A percentile compares a stretch with the other conserved stretches of the same genome.
Conservation (phyloP, 129 eudicot genomes). For the Apium graveolens region DNA sequence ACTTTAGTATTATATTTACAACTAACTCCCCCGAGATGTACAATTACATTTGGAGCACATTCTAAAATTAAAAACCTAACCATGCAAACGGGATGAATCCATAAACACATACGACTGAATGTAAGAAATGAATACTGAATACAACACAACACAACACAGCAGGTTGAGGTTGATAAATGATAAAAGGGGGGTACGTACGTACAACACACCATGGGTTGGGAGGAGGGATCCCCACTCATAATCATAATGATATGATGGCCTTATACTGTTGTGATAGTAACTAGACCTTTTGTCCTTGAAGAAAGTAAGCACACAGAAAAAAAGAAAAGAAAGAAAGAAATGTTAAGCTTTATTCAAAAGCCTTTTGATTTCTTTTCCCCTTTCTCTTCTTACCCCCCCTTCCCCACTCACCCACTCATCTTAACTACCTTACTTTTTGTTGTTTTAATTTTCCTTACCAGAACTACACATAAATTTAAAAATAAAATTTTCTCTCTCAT, state of each 20-base stretch:
- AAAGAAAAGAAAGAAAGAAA: background rate
- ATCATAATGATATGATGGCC: slow-evolving; percentile 2
- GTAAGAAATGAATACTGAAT: background rate
- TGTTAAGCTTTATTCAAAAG: background rate
- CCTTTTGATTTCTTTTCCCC: slow-evolving; percentile 10
- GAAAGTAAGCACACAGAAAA: background rate
- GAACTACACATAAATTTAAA: background rate
- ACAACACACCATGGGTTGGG: background rate
- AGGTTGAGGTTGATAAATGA: too few species aligned
- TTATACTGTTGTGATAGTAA: background rate
- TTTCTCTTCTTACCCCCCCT: background rate
- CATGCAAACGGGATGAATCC: too few species aligned
- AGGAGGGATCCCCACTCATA: background rate
- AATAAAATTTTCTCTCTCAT: background rate
- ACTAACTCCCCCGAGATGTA: too few species aligned
- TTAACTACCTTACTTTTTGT: background rate
- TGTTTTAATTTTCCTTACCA: background rate
- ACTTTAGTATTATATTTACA: too few species aligned
- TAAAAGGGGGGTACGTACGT: background rate
- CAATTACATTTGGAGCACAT: too few species aligned
- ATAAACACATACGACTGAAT: too few species aligned
- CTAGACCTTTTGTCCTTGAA: background rate
- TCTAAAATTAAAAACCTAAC: too few species aligned
- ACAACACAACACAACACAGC: too few species aligned
- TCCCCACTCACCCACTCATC: slow-evolving; percentile 9